Base-by-base conservation (phyloP, 2,329 filamentous ascomycete genomes). In the Neopestalotiopsis rosae region DNA sequence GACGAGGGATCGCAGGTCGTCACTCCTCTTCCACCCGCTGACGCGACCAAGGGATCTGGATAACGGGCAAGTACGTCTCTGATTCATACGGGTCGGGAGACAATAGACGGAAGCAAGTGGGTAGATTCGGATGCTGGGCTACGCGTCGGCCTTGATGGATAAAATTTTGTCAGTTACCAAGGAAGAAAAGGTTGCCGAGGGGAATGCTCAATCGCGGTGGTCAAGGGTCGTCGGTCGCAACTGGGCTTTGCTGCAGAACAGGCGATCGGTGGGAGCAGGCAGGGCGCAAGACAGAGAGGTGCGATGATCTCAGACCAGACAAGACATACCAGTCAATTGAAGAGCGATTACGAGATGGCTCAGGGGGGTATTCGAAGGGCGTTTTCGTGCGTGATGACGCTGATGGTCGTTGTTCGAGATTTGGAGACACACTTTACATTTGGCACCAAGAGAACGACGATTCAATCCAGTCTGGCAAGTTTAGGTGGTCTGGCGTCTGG, bases 311-410 rank as follows among this genome's bases (percentile, higher is more conserved):
- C 14, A 30, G n/a, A 24, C 17, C 65, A 42, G 34, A 66, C 32
- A 69, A 66, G 12, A 73, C 72, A 69, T 73, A 74, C 72, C 72
- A 71, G 70, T 66, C 72, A 70, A 72, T 67, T 69, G 68, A 69
- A 62, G 67, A 67, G 57, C 40, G 65, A 65, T 67, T 24, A 13
- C 40, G 12, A 17, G 42, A 67, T 68, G 56, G n/a, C 58, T 42
- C 58, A 42, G 52, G 17, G 62, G 24, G 56, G 32, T 40, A 61
- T 24, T 42, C 24, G 61, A 67, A 65, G 24, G 61, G 58, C 66
- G 63, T 69, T 71, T 69, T 70, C 72, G 73, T 69, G 59, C 69
- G 61, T 65, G 70, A 71, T 67, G 70, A 67, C 57, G 61, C 59
- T 52, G 65, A 24, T 62, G 34, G 62, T 68, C 66, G 61, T 69